Evolutionary conservation across 2,329 filamentous ascomycete genomes (phyloP).

Genomic region (Plectosphaerella plurivora): DNA sequence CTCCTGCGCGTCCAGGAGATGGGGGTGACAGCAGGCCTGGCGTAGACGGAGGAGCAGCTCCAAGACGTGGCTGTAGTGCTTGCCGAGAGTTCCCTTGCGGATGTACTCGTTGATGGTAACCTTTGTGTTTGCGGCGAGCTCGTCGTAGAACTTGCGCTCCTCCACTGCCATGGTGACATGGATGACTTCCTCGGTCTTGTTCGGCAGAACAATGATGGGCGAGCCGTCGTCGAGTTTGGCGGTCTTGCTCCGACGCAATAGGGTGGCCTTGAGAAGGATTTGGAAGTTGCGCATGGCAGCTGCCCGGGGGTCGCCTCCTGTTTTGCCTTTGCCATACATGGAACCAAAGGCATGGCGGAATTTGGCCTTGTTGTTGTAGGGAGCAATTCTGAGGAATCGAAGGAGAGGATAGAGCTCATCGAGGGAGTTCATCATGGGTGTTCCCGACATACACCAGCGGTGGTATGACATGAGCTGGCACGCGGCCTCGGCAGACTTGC

Average conservation of each 20-base stretch:
- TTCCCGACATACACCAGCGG: conserved; percentile 74
- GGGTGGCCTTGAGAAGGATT: conserved; percentile 70
- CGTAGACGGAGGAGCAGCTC: conserved; percentile 76
- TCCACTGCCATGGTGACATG: conserved; percentile 64
- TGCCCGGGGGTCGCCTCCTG: conserved; percentile 42
- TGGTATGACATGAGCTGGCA: conserved; percentile 50
- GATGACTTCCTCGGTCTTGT: conserved; percentile 56
- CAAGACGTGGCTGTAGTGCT: conserved; percentile 74
- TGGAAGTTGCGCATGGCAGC: conserved; percentile 70
- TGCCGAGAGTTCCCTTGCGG: conserved; percentile 60
- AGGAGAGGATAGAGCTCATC: conserved; percentile 74
- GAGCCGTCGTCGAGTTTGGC: conserved; percentile 70
- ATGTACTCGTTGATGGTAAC: conserved; percentile 75
- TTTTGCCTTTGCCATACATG: conserved; percentile 23
- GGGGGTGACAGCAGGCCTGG: conserved; percentile 76
- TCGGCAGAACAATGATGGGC: conserved; percentile 66
- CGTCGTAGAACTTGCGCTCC: conserved; percentile 60
- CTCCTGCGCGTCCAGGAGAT: conserved; percentile 50
- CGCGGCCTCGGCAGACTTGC: conserved; percentile 49
- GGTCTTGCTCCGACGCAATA: conserved; percentile 78
- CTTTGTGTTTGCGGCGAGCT: conserved; percentile 62
- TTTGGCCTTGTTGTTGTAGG: conserved; percentile 60
- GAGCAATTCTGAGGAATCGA: conserved; percentile 70
- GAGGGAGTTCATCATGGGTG: conserved; percentile 85
- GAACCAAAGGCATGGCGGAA: conserved; percentile 53